phyloP scores from a whole-genome alignment of 768 basidiomycete species.

The Pulveroboletus sp. region DNA sequence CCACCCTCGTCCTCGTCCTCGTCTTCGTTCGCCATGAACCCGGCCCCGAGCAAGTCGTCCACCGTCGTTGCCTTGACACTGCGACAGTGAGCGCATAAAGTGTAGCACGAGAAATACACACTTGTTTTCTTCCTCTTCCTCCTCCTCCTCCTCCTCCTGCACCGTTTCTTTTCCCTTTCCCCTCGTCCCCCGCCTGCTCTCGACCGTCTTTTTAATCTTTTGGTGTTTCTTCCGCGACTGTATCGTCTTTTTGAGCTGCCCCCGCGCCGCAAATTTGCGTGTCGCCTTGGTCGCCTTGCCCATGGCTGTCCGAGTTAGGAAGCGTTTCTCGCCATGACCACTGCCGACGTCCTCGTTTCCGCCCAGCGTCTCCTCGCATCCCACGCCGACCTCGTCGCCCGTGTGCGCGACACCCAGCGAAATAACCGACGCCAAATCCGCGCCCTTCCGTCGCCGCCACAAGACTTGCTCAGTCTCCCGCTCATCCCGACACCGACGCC shows the following conservation, averaged over 20 bases:
- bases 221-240: constrained; percentile 80
- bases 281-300: constrained; percentile 65
- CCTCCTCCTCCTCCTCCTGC: constrained; percentile 28
- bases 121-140: constrained; percentile 3
- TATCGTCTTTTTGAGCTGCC: constrained; percentile 85
- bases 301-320: constrained; percentile 34
- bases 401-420: constrained; percentile 56
- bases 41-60: constrained; percentile 71
- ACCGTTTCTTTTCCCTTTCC: constrained; percentile 34
- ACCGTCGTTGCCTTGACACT: constrained; percentile 55
- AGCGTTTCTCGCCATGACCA: constrained; percentile 20
- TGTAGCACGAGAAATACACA: constrained; percentile 8
- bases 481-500: constrained; percentile 56
- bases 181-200: constrained; percentile 53
- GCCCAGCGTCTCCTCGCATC: constrained; percentile 64
- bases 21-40: constrained; percentile 65
- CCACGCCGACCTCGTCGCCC: constrained; percentile 57
- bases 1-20: constrained; percentile 35
- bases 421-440: constrained; percentile 55
- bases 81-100: too few species aligned
- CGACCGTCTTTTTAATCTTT: constrained; percentile 67
- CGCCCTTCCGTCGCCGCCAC: constrained; percentile 51
- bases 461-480: constrained; percentile 54
- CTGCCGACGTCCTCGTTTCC: constrained; percentile 49
- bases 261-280: constrained; percentile 85